Conservation (phyloP, 116 monocot genomes). For the Phalaenopsis hybrid region DNA sequence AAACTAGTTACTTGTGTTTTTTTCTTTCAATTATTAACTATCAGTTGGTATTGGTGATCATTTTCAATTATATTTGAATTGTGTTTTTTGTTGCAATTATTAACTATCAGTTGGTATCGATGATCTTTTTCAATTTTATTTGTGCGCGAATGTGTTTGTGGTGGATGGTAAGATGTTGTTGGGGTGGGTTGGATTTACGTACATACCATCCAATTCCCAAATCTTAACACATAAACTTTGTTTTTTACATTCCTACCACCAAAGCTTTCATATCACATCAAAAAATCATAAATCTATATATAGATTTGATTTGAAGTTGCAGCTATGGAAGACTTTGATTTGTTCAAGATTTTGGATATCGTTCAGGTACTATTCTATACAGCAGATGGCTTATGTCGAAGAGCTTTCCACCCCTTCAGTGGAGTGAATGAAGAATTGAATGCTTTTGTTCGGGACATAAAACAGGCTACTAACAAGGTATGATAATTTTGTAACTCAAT, state of each 20-base stretch:
- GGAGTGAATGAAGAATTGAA: slow-evolving; percentile 83
- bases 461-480: slow-evolving; percentile 37
- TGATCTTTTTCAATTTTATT: too few relatives aligned
- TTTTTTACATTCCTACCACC: too few relatives aligned
- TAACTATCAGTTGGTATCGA: too few relatives aligned
- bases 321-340: not conserved
- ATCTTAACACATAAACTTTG: not conserved
- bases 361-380: slow-evolving; percentile 56
- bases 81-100: too few relatives aligned
- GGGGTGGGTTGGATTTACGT: not conserved
- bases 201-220: not conserved
- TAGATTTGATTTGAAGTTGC: not conserved
- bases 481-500: not conserved
- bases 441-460: slow-evolving; percentile 65
- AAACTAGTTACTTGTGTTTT: not conserved
- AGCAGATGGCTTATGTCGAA: slow-evolving; percentile 48
- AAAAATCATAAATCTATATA: not conserved
- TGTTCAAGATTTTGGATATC: not conserved
- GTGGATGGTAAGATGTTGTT: too few relatives aligned
- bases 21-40: not conserved
- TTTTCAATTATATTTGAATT: not conserved
- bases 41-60: not conserved
- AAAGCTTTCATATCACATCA: not conserved
- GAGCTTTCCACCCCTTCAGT: slow-evolving; percentile 61
- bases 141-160: too few relatives aligned